A percentile compares a stretch with the other conserved stretches of the same genome.
These are phyloP conservation scores for Rhizopus delemar DNA, from an alignment of 371 early-diverging fungal species.

Conservation along the genomic window DNA sequence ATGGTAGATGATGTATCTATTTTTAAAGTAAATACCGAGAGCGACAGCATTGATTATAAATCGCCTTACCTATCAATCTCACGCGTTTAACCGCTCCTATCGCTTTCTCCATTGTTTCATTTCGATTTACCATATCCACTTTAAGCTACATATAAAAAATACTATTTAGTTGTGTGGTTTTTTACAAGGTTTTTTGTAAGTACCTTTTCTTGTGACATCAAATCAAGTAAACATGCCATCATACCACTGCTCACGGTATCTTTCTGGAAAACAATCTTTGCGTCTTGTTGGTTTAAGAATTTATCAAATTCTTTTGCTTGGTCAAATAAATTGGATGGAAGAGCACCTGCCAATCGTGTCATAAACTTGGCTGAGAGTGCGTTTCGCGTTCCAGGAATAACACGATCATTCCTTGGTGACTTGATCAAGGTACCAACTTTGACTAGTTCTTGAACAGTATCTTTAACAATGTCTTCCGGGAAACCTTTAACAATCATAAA, in stretches of 20 bases:
- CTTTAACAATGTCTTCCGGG: conserved; percentile 17
- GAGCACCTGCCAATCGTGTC: conserved; percentile 19
- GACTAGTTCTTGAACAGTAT: conserved; percentile 24
- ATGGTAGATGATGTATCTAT: too few species aligned
- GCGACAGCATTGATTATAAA: too few species aligned
- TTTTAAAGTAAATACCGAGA: too few species aligned
- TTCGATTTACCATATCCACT: too few species aligned
- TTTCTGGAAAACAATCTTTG: conserved; percentile 3
- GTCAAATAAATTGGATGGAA: conserved; percentile 21
- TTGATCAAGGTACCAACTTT: conserved; percentile 30
- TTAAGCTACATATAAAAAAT: too few species aligned
- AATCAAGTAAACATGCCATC: conserved; percentile 33
- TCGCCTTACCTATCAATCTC: too few species aligned
- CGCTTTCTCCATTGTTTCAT: too few species aligned
- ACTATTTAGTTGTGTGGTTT: too few species aligned
- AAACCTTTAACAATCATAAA: conserved; percentile 38
- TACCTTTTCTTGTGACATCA: conserved; percentile 30
- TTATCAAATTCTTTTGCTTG: conserved; percentile 34
- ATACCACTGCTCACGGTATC: conserved; percentile 29
- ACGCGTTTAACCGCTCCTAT: too few species aligned
- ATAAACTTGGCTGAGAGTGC: conserved; percentile 40
- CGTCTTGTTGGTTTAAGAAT: conserved; percentile 9
- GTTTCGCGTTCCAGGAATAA: conserved; percentile 51
- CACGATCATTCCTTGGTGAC: conserved; percentile 31
- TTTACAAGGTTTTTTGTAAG: too few species aligned